A percentile compares a stretch with the other conserved stretches of the same genome.
These are phyloP conservation scores for Cryptosporidium bovis DNA, from an alignment of 169 alveolate species.

Conservation along the genomic window DNA sequence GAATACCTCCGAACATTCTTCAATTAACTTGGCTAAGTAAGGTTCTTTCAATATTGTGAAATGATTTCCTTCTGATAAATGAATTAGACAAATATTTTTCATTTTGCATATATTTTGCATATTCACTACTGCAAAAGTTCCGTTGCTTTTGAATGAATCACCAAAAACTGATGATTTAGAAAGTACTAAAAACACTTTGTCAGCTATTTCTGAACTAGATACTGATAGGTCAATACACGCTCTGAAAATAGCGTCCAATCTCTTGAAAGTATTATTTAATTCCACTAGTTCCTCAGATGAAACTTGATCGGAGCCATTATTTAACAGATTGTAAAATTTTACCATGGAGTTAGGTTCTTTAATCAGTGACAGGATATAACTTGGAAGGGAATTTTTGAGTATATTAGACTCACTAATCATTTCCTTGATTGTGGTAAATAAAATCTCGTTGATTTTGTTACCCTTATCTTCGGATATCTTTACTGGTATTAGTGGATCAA, in stretches of 20 bases:
- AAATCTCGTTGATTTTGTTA: slow-evolving; percentile 32
- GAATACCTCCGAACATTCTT: slow-evolving; percentile 16
- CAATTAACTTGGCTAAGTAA: slow-evolving; percentile 6
- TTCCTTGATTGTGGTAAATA: slow-evolving; percentile 24
- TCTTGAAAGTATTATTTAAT: neutral
- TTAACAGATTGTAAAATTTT: neutral
- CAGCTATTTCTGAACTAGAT: neutral
- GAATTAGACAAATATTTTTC: neutral
- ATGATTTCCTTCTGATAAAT: slow-evolving; percentile 53
- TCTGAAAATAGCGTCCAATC: slow-evolving; percentile 17
- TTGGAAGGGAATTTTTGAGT: slow-evolving; percentile 3
- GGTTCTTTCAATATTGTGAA: slow-evolving; percentile 22
- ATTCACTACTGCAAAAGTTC: slow-evolving; percentile 39
- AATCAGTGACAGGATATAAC: neutral
- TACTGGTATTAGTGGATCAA: slow-evolving; percentile 49
- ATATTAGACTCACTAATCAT: neutral
- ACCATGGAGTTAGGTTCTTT: slow-evolving; percentile 10
- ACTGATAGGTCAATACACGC: slow-evolving; percentile 1
- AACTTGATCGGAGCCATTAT: neutral
- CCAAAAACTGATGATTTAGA: slow-evolving; percentile 52
- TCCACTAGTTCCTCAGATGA: slow-evolving; percentile 17
- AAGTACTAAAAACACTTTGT: slow-evolving; percentile 14
- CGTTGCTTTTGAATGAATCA: slow-evolving; percentile 5
- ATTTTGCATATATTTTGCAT: slow-evolving; percentile 39
- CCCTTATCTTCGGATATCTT: neutral